Conservation (phyloP, 2,329 filamentous ascomycete genomes). For the Fusarium neocosmosporiellum region DNA sequence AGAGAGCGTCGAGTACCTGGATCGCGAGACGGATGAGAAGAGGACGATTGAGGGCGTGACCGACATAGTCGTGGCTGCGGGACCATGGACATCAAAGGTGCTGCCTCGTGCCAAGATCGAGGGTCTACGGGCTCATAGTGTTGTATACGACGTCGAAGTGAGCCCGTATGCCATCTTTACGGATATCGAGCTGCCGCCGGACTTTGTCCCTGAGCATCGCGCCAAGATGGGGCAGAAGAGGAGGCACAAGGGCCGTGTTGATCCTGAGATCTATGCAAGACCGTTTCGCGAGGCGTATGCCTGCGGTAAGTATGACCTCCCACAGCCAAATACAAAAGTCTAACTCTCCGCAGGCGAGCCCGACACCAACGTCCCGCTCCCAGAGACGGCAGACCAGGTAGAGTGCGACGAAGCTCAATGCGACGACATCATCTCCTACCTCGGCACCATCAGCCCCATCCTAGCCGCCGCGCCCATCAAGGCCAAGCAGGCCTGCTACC, state of each 20-base stretch:
- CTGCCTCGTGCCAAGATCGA: slow-evolving; percentile 69
- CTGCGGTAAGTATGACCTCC: slow-evolving; percentile 69
- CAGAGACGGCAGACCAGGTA: slow-evolving; percentile 79
- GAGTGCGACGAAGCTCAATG: slow-evolving; percentile 80
- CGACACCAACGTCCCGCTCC: slow-evolving; percentile 79
- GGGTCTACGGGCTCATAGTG: slow-evolving; percentile 71
- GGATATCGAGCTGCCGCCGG: slow-evolving; percentile 77
- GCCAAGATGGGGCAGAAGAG: slow-evolving; percentile 60
- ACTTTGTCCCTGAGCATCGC: slow-evolving; percentile 67
- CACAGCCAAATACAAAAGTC: neutral
- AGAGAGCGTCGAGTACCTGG: slow-evolving; percentile 69
- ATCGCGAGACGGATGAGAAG: slow-evolving; percentile 55
- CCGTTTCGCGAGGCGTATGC: slow-evolving; percentile 92
- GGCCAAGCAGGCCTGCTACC: slow-evolving; percentile 89
- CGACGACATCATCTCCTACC: slow-evolving; percentile 86
- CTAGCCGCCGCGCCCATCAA: slow-evolving; percentile 77
- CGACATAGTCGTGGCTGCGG: slow-evolving; percentile 67
- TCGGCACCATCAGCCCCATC: slow-evolving; percentile 72
- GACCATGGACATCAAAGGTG: slow-evolving; percentile 71
- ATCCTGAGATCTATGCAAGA: slow-evolving; percentile 93
- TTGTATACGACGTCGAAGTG: slow-evolving; percentile 73
- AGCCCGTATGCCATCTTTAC: slow-evolving; percentile 87
- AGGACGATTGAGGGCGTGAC: slow-evolving; percentile 58
- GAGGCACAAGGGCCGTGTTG: slow-evolving; percentile 71
- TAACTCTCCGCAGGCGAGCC: slow-evolving; percentile 69